Conservation (phyloP, 768 basidiomycete species). For the Cyclocybe aegerita region DNA sequence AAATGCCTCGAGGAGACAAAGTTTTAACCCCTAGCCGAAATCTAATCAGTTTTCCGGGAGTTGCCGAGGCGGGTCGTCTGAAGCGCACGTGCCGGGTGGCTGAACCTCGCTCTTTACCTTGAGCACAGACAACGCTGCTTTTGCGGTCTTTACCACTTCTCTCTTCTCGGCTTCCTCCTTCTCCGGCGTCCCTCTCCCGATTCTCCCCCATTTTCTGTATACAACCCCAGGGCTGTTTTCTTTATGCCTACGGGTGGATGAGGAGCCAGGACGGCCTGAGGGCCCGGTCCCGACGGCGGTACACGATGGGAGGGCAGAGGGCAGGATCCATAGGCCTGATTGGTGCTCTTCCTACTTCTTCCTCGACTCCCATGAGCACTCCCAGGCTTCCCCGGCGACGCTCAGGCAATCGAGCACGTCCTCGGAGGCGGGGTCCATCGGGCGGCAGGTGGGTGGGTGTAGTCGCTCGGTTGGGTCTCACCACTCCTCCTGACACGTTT, state of each 20-base stretch:
- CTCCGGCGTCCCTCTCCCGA: background rate
- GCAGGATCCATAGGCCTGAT: no score
- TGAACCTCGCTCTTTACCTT: conserved; percentile 32
- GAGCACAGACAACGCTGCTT: conserved; percentile 23
- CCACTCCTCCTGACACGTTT: conserved; percentile 5
- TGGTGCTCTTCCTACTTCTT: no score
- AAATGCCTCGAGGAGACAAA: no score
- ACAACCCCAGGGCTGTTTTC: background rate
- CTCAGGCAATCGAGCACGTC: background rate
- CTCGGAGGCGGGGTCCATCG: background rate
- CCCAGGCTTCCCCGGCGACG: no score
- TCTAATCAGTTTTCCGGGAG: conserved; percentile 23
- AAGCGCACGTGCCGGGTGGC: conserved; percentile 31
- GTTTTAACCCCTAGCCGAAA: background rate
- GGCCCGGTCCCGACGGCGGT: no score
- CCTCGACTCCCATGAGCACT: no score
- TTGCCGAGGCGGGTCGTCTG: conserved; percentile 15
- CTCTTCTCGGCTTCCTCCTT: conserved; percentile 8
- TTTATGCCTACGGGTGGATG: background rate
- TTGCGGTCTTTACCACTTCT: conserved; percentile 21
- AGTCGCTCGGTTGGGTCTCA: background rate
- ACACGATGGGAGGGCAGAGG: no score
- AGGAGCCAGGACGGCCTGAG: no score
- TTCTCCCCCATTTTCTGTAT: background rate
- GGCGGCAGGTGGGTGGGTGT: background rate